Evolutionary conservation across 2,329 filamentous ascomycete genomes (phyloP).

Genomic region (Cercospora sesami): DNA sequence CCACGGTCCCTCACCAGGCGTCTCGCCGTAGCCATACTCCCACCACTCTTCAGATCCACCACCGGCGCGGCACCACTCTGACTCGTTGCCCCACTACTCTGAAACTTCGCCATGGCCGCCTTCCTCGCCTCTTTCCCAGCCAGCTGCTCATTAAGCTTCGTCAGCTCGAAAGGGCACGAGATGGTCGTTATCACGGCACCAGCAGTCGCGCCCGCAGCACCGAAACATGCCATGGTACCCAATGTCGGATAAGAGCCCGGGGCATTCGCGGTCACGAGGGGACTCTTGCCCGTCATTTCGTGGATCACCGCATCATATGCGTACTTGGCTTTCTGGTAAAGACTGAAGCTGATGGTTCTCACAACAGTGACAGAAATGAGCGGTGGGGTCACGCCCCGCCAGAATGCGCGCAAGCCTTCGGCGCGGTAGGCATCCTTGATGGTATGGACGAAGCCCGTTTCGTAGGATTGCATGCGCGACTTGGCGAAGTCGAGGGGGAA

Average conservation of each 20-base stretch:
- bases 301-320: constrained; percentile 70
- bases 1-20: constrained; percentile 77
- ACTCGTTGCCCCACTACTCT: not conserved
- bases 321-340: constrained; percentile 77
- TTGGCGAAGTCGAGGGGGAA: constrained; percentile 89
- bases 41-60: constrained; percentile 29
- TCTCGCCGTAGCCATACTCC: constrained; percentile 60
- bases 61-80: not conserved
- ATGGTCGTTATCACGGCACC: constrained; percentile 77
- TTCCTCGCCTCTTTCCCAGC: constrained; percentile 69
- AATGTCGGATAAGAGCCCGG: constrained; percentile 69
- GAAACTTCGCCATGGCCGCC: constrained; percentile 12
- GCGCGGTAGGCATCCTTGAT: constrained; percentile 69
- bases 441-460: constrained; percentile 60
- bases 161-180: constrained; percentile 84
- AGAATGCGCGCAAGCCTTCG: constrained; percentile 54
- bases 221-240: constrained; percentile 74
- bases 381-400: constrained; percentile 68
- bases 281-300: constrained; percentile 64
- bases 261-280: constrained; percentile 70
- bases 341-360: constrained; percentile 74
- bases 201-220: constrained; percentile 73
- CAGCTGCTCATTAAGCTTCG: constrained; percentile 84
- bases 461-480: constrained; percentile 80
- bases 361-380: constrained; percentile 76